Evolutionary conservation across 805 yeast genomes (phyloP), one percentile per base, ranked within the genome.

Genomic region (Candida maesae): DNA sequence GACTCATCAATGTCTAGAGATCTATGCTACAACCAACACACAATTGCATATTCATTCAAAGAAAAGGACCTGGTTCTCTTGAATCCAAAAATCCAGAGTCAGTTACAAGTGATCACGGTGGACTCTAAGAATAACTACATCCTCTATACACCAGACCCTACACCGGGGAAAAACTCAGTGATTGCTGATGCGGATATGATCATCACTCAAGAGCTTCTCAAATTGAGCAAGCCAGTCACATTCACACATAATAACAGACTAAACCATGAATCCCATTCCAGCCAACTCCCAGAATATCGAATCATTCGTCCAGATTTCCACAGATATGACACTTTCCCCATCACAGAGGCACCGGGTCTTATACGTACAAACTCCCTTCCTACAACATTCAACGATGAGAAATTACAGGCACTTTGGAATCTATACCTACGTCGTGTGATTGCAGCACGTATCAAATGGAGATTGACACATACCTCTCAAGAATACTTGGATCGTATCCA

Each of bases 351-450:
- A 17, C 36, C 44, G 2, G 12, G 35, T 5, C 14, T 56, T 2
- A 4, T 38, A 0, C 38, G 60, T 14, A 46, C 59, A 9, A 45
- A 35, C n/a, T 57, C 61, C 2, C 30, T 53, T 9, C 60, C 61
- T 5, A 17, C 46, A 2, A 41, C 36, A 3, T 35, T 43, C 28
- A 37, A 42, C 16, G 39, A 46, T 10, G 49, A 45, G 21, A 39
- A 36, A 7, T 14, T 54, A 3, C 48, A 53, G 25, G 45, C 49
- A 0, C 26, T 66, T 2, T 66, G 71, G 71, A 58, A 51, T 32
- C 36, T 58, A 34, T 66, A 66, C 38, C 37, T 65, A 25, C 48
- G 51, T 33, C 39, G 56, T 11, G 60, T 62, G n/a, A 49, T 66
- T n/a, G 50, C 55, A 1, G 58, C 56, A 33, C 50, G 71, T 39